phyloP scores from a whole-genome alignment of 768 basidiomycete species.

The Calocybe cyanea region DNA sequence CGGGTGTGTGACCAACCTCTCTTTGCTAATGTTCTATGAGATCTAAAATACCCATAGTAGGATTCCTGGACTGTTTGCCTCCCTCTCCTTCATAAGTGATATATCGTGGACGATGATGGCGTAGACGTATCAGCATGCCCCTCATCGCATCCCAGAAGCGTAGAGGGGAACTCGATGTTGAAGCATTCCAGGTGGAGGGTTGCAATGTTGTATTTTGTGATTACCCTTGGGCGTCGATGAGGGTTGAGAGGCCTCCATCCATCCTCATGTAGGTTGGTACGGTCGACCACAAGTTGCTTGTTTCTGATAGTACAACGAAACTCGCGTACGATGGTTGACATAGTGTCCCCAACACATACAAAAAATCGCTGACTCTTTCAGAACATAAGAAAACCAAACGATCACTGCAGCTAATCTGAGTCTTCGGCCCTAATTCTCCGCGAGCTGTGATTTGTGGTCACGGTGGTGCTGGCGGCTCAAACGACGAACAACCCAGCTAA shows the following conservation, averaged over 20 bases:
- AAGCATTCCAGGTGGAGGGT: conserved; percentile 36
- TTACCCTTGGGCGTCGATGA: conserved; percentile 37
- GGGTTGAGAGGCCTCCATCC: conserved; percentile 26
- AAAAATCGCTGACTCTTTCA: conserved; percentile 31
- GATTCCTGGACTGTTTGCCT: conserved; percentile 35
- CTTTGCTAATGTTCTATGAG: conserved; percentile 33
- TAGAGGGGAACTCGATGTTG: conserved; percentile 37
- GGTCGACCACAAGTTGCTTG: too few species aligned
- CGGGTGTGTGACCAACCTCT: conserved; percentile 29
- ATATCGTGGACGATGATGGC: conserved; percentile 37
- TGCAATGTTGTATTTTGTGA: conserved; percentile 40
- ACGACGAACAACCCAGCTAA: conserved; percentile 28
- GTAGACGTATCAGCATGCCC: conserved; percentile 31
- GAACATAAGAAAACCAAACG: conserved; percentile 28
- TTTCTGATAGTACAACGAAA: neutral
- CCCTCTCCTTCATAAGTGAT: conserved; percentile 35
- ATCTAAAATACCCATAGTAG: conserved; percentile 45
- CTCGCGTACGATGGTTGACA: conserved; percentile 24
- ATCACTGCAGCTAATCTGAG: too few species aligned
- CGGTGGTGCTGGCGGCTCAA: conserved; percentile 27
- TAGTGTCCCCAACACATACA: conserved; percentile 29
- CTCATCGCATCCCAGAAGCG: conserved; percentile 33
- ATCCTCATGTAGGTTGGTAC: conserved; percentile 21
- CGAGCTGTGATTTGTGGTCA: too few species aligned
- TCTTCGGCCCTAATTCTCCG: too few species aligned